Conservation (phyloP, 2,329 filamentous ascomycete genomes). For the Claviceps sp. region DNA sequence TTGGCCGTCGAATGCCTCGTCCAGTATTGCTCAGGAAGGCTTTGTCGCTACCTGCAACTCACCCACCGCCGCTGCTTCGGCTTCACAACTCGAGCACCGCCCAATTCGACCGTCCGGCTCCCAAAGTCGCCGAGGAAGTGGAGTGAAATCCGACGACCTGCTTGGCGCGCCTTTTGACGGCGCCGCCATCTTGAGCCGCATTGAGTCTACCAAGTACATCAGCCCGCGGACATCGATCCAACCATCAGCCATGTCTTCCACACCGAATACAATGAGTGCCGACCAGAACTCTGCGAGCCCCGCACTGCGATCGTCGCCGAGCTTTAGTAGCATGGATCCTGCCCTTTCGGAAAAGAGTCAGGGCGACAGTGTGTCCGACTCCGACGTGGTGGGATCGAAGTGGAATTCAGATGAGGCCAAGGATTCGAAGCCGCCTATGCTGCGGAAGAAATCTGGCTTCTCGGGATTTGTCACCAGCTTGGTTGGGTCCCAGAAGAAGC, state of each 20-base stretch:
- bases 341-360: conserved; percentile 23
- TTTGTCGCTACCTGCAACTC: conserved; percentile 24
- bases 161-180: conserved; percentile 54
- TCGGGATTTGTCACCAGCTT: conserved; percentile 75
- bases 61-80: conserved; percentile 3
- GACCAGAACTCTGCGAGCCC: conserved; percentile 39
- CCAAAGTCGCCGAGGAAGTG: conserved; percentile 9
- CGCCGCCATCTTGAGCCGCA: conserved; percentile 44
- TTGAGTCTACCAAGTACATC: conserved; percentile 37
- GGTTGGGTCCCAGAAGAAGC: conserved; percentile 75
- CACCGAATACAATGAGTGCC: conserved; percentile 35
- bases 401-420: conserved; percentile 67
- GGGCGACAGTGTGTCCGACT: conserved; percentile 25
- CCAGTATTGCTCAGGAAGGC: conserved; percentile 31
- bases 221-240: conserved; percentile 19
- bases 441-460: conserved; percentile 78
- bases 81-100: conserved; percentile 8
- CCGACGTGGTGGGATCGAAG: conserved; percentile 42
- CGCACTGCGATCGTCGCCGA: conserved; percentile 50
- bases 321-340: conserved; percentile 26
- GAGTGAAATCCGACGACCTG: conserved; percentile 39
- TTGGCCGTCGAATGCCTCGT: conserved; percentile 32
- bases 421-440: conserved; percentile 44
- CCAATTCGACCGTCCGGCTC: conserved; percentile 11
- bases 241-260: conserved; percentile 17